Base-by-base conservation (phyloP, 2,329 filamentous ascomycete genomes). In the Cadophora gregata region DNA sequence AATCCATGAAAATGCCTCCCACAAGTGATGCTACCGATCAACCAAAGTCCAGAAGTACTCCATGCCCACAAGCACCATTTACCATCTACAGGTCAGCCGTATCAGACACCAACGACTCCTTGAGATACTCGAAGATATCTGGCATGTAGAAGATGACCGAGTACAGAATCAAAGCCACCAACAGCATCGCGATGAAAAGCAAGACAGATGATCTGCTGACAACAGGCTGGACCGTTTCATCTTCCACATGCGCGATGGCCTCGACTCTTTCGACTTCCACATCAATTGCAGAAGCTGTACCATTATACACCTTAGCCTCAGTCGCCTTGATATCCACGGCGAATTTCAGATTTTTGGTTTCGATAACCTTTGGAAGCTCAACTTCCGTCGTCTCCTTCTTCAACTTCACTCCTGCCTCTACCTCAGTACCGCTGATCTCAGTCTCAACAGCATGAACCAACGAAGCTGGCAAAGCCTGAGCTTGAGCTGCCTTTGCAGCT, bases 71-170 rank as follows among this genome's bases (percentile, higher is more conserved):
- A 24, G 29, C 53, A 9, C 53, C n/a, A 19, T 36, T 7, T 12
- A 6, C 24, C 16, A 55, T n/a, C 19, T 21, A 33, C 31, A 56
- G 16, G 10, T 56, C 53, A 21, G 31, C 19, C 16, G 38, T 31
- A 12, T 56, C 53, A 9, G 53, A 56, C 6, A 16, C 5, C 8
- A 56, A 10, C 14, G 7, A 21, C 14, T 56, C 29, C 31, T 56
- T 56, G 14, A 56, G 7, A 16, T n/a, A 56, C 19, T 36, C 8
- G 7, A 36, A 4, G 29, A 56, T 36, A 31, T 56, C 53, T 8
- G 29, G 53, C 53, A 56, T 10, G n/a, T 56, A 56, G 29, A 24
- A 36, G 53, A 56, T 24, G 29, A n/a, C 24, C 8, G 53, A 56
- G 31, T 56, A 56, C 12, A 31, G 6, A n/a, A 56, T n/a, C 53